Evolutionary conservation across 768 basidiomycete species (phyloP).

Genomic region (Hericium alpestre): DNA sequence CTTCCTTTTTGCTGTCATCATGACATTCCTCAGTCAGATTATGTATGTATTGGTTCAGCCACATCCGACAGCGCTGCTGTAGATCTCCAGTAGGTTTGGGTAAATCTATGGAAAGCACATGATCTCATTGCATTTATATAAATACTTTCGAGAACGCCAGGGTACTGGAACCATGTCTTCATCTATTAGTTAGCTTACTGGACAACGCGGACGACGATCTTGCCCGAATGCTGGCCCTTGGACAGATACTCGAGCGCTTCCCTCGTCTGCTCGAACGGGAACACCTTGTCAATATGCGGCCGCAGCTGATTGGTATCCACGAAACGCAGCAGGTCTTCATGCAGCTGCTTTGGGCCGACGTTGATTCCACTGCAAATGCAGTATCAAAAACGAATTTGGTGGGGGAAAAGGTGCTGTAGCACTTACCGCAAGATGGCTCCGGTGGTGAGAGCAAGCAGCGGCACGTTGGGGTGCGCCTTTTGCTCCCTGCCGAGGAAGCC

Average conservation of each 20-base stretch:
- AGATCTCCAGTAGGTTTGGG: no score
- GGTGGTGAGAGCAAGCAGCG: background rate
- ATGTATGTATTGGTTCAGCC: no score
- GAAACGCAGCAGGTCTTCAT: slow-evolving; percentile 1
- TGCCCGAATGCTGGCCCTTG: slow-evolving; percentile 1
- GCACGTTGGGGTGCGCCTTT: background rate
- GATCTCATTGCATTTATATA: no score
- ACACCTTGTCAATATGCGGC: slow-evolving; percentile 1
- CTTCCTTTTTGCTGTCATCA: no score
- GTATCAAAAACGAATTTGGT: background rate
- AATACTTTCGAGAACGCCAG: no score
- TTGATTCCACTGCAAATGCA: background rate
- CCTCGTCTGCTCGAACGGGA: background rate
- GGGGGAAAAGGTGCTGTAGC: background rate
- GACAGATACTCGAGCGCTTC: background rate
- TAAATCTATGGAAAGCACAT: no score
- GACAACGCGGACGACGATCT: background rate
- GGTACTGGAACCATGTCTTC: no score
- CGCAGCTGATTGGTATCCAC: background rate
- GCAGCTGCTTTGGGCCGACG: background rate
- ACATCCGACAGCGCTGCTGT: no score
- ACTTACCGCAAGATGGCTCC: background rate
- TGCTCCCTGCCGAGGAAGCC: background rate
- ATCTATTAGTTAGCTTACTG: background rate
- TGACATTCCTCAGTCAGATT: no score